Base-by-base conservation (phyloP, 2,329 filamentous ascomycete genomes). In the Hymenoscyphus infarciens region DNA sequence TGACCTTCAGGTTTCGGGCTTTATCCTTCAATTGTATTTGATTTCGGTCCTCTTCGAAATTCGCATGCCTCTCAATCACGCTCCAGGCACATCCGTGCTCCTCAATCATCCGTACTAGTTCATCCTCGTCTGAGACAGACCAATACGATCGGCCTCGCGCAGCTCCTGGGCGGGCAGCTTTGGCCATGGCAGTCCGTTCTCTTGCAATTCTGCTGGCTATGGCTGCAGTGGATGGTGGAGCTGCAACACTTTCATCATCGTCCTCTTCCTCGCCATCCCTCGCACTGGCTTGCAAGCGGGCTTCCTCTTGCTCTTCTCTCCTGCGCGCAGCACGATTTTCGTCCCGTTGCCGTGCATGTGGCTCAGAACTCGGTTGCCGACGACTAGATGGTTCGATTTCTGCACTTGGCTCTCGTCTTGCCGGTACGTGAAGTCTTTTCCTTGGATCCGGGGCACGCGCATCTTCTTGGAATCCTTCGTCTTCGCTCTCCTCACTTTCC, bases 11-110 rank as follows among this genome's bases (percentile, higher is more conserved):
- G 64, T 83, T 84, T 58, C 83, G 76, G 3, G 82, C 83, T 64
- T 79, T 80, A 65, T 83, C 81, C 67, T 83, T 83, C 7, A 86
- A 64, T 54, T 83, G 80, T 2, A 83, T 81, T 63, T 86, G 81
- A 70, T 38, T 73, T 72, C 57, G 74, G 56, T 59, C 68, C 42
- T 4, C 60, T 5, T 74, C 68, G 2, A 75, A 75, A 16, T 67
- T 64, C 33, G 76, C 76, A 33, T 70, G 68, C 13, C 73, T 69
- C 25, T 73, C 68, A 55, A 89, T 83, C 0, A 59, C 29, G 1
- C 81, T 66, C 76, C 82, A 89, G 10, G 71, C 72, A 5, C 73
- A 74, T 1, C 82, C 81, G 55, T 77, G 71, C 10, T 75, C 66
- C 1, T 67, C 77, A 64, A 89, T 82, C 29, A 82, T 75, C 0